A percentile compares a stretch with the other conserved stretches of the same genome.
These are phyloP conservation scores for Lactarius pseudohatsudake DNA, from an alignment of 768 basidiomycete species.

Conservation along the genomic window DNA sequence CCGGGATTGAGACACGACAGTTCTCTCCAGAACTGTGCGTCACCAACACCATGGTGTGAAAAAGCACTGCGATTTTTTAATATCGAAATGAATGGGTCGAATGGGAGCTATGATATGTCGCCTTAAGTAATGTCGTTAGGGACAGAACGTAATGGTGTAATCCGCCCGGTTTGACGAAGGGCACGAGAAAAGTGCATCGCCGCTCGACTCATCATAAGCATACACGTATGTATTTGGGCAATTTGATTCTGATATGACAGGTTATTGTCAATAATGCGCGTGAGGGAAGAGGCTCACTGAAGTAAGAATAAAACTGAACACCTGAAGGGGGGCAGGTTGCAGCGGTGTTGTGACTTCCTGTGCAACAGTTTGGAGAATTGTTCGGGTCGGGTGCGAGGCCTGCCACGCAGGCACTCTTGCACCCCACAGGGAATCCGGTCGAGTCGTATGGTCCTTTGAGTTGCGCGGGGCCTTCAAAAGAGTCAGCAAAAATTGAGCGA, in stretches of 20 bases:
- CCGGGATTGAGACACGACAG: too few relatives aligned
- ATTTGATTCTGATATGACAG: constrained; percentile 37
- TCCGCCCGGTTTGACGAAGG: constrained; percentile 37
- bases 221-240: constrained; percentile 52
- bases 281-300: background rate
- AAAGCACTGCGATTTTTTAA: too few relatives aligned
- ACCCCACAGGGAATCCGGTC: constrained; percentile 42
- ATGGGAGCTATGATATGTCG: too few relatives aligned
- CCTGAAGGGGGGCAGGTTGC: constrained; percentile 55
- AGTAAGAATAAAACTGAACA: constrained; percentile 37
- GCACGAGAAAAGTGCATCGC: constrained; percentile 49
- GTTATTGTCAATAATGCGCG: background rate
- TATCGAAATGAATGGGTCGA: too few relatives aligned
- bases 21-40: too few relatives aligned
- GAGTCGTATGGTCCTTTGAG: constrained; percentile 40
- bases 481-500: background rate
- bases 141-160: constrained; percentile 51
- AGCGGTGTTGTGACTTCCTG: constrained; percentile 43
- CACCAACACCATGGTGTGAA: too few relatives aligned
- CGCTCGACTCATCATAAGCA: constrained; percentile 50
- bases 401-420: constrained; percentile 45
- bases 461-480: constrained; percentile 36
- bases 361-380: constrained; percentile 55
- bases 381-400: constrained; percentile 34
- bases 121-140: constrained; percentile 23